Base-by-base conservation (phyloP, 192 early-diverging fungal species). In the Dissophora globulifera region DNA sequence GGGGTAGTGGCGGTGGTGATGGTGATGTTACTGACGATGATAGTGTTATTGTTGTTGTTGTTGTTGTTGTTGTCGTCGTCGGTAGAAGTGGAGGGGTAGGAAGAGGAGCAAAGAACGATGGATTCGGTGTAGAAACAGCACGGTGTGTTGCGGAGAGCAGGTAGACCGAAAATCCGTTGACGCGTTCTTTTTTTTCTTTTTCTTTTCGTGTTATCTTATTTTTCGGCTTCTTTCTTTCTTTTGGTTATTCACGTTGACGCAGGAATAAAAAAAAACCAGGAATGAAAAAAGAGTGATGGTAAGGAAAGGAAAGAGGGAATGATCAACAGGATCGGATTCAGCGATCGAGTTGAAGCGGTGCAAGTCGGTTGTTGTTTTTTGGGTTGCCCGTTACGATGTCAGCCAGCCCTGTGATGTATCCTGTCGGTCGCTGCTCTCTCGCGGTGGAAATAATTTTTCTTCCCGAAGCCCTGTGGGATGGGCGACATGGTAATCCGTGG, bases 391-490 rank as follows among this genome's bases (percentile, higher is more conserved):
- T n/a, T n/a, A n/a, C n/a, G n/a, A n/a, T n/a, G n/a, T n/a, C n/a
- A n/a, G n/a, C n/a, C n/a, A n/a, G n/a, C n/a, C n/a, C n/a, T n/a
- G n/a, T n/a, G n/a, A n/a, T n/a, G n/a, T n/a, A n/a, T n/a, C n/a
- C n/a, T n/a, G n/a, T n/a, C n/a, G n/a, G 40, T 59, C 32, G 17
- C 22, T 47, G 38, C 41, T 50, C 41, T 49, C 46, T 60, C 58
- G 27, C 33, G 22, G 47, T 62, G 30, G 59, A 38, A 62, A 50
- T 31, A n/a, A n/a, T n/a, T n/a, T 40, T 62, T 62, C 59, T 62
- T 62, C 59, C 59, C 59, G 59, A 62, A 50, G 59, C 33, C 47
- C 42, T 62, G 50, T 62, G 47, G 59, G 33, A 49, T 33, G 35
- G 30, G 25, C 6, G 58, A 30, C 0, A 41, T 41, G 45, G 27